Evolutionary conservation across 306 rosid genomes (phyloP), one percentile per base, ranked within the genome.

Genomic region (Castanopsis chinensis): DNA sequence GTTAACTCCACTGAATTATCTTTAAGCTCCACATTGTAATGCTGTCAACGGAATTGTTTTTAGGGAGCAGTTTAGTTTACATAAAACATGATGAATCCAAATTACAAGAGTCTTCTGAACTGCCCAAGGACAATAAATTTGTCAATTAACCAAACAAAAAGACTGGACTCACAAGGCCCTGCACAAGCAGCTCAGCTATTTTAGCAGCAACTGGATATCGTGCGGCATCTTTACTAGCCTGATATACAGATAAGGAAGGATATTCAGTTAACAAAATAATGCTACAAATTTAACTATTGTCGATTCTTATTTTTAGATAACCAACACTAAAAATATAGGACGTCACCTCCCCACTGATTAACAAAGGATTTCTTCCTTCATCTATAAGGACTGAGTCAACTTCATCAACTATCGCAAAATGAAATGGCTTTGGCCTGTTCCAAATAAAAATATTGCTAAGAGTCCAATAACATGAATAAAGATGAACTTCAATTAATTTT

Each of bases 131-230:
- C 49, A 82, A 54, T 27, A 85, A 65, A 8, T 15, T 67, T 33
- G 72, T n/a, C 82, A 53, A 23, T 33, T 43, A 80, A 59, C 82
- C 72, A 37, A 75, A 59, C 68, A 2, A 33, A 84, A 55, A 67
- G 79, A 78, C 68, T 80, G 80, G 57, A 81, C 99, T 85, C 81
- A 94, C 99, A 86, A 76, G 83, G 69, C 87, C 97, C 78, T 77
- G 86, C 55, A 83, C 82, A 79, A 94, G 95, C 86, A 94, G 83
- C 78, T 94, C 97, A 5, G 99, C 99, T 80, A 94, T 95, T 89
- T 94, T 94, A 35, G 99, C 97, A 80, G 97, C 94, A 83, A 94
- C 99, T 69, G 97, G 99, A 82, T 92, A 94, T 77, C 99, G 90
- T 19, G 91, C 97, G 11, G 97, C 99, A 87, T 92, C 97, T 87